Conservation (phyloP, 371 early-diverging fungal species). For the Apophysomyces sp. region DNA sequence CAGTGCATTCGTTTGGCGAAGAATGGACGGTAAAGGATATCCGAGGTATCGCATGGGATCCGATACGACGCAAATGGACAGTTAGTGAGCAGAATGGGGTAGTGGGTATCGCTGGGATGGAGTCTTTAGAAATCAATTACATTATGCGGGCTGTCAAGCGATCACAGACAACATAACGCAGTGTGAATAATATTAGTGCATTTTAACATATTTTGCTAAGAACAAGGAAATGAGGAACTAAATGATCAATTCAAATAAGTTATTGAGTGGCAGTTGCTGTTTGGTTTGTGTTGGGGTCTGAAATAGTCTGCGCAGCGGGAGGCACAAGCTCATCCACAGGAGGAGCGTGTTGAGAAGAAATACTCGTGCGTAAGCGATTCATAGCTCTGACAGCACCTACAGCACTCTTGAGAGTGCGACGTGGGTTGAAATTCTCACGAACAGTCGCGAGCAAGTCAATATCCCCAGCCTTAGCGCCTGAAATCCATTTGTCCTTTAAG, state of each 20-base stretch:
- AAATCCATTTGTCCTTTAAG: constrained; percentile 82
- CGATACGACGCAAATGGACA: constrained; percentile 39
- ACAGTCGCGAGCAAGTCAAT: constrained; percentile 65
- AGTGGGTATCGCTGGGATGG: constrained; percentile 33
- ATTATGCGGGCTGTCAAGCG: constrained; percentile 30
- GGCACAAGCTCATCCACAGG: background rate
- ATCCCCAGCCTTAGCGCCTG: constrained; percentile 45
- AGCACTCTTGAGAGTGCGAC: constrained; percentile 28
- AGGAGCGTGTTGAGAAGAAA: background rate
- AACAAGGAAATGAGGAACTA: background rate
- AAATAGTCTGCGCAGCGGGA: background rate
- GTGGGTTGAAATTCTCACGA: constrained; percentile 53
- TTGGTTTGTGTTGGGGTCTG: background rate
- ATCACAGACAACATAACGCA: background rate
- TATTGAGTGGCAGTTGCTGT: background rate
- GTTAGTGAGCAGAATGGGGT: constrained; percentile 31
- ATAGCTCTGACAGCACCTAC: constrained; percentile 26
- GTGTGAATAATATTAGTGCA: background rate
- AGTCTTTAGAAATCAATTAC: constrained; percentile 48
- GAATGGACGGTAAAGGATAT: constrained; percentile 46
- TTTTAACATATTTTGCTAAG: background rate
- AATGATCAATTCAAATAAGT: background rate
- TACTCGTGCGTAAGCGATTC: constrained; percentile 18
- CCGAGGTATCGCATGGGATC: constrained; percentile 49
- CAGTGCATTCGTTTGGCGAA: constrained; percentile 30